phyloP scores from a whole-genome alignment of 352 stramenopile species.

The Phytopythium sindhum region DNA sequence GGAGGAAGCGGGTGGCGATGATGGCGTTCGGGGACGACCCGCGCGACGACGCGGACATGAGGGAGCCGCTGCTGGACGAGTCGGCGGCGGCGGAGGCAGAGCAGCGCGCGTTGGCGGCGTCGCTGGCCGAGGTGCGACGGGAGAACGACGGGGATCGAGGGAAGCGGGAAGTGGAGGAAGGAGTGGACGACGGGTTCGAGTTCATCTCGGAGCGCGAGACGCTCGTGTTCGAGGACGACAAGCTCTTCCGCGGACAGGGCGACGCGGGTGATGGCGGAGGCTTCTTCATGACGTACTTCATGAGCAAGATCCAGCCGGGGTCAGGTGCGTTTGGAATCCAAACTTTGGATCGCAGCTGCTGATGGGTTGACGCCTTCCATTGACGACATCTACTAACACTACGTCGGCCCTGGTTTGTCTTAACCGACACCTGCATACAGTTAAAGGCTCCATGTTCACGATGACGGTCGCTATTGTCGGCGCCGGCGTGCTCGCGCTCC shows the following conservation, averaged over 20 bases:
- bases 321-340: conserved; percentile 61
- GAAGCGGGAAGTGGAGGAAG: not conserved
- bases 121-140: conserved; percentile 3
- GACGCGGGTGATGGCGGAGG: conserved; percentile 30
- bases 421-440: conserved; percentile 22
- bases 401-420: not conserved
- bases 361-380: no score
- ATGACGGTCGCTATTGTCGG: conserved; percentile 88
- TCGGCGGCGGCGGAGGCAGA: conserved; percentile 5
- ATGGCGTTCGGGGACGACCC: conserved; percentile 41
- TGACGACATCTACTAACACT: not conserved
- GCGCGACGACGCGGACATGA: conserved; percentile 13
- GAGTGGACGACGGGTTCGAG: conserved; percentile 45
- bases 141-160: conserved; percentile 1
- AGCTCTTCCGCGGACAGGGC: conserved; percentile 20
- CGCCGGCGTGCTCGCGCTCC: conserved; percentile 74
- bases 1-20: no score
- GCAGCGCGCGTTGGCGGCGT: conserved; percentile 4
- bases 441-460: conserved; percentile 90
- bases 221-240: conserved; percentile 71
- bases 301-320: conserved; percentile 81
- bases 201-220: conserved; percentile 73
- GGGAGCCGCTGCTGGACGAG: conserved; percentile 18
- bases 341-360: no score
- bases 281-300: conserved; percentile 72